phyloP scores from a whole-genome alignment of 306 rosid genomes.

The Gillenia trifoliata region DNA sequence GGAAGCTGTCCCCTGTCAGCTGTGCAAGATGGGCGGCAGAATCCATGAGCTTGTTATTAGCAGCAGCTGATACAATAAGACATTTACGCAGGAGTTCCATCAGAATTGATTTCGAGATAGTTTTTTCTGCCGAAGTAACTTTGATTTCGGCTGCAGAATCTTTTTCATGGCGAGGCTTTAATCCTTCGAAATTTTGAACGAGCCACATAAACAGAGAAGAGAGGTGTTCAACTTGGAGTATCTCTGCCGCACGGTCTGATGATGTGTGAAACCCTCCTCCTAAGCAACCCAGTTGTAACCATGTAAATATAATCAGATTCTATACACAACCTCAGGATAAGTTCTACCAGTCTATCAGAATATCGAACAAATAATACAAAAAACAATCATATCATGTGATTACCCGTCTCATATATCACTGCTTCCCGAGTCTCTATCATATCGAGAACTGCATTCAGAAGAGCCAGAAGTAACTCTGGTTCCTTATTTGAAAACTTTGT shows the following conservation, averaged over 20 bases:
- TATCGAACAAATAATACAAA: neutral
- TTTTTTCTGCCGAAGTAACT: slow-evolving; percentile 29
- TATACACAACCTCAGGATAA: neutral
- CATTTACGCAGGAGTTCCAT: slow-evolving; percentile 57
- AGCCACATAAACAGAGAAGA: slow-evolving; percentile 79
- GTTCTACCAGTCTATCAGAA: no score
- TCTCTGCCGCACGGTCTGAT: slow-evolving; percentile 28
- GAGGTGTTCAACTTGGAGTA: slow-evolving; percentile 37
- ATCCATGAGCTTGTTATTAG: slow-evolving; percentile 57
- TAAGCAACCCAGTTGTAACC: neutral
- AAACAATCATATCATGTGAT: neutral
- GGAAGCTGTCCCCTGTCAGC: slow-evolving; percentile 41
- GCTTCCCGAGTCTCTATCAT: slow-evolving; percentile 52
- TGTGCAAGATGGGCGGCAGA: slow-evolving; percentile 53
- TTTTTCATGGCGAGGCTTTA: slow-evolving; percentile 18
- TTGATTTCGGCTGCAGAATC: slow-evolving; percentile 8
- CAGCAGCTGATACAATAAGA: slow-evolving; percentile 49
- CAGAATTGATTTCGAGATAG: slow-evolving; percentile 41
- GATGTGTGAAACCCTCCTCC: slow-evolving; percentile 29
- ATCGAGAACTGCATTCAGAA: slow-evolving; percentile 64
- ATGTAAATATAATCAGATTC: neutral
- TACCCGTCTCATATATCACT: slow-evolving; percentile 44
- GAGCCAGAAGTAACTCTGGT: slow-evolving; percentile 69
- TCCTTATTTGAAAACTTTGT: slow-evolving; percentile 54
- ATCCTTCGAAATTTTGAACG: slow-evolving; percentile 37